Evolutionary conservation across 1,284 basidiomycete genomes (phyloP), one percentile per base, ranked within the genome.

Genomic region (Moesziomyces antarcticus): DNA sequence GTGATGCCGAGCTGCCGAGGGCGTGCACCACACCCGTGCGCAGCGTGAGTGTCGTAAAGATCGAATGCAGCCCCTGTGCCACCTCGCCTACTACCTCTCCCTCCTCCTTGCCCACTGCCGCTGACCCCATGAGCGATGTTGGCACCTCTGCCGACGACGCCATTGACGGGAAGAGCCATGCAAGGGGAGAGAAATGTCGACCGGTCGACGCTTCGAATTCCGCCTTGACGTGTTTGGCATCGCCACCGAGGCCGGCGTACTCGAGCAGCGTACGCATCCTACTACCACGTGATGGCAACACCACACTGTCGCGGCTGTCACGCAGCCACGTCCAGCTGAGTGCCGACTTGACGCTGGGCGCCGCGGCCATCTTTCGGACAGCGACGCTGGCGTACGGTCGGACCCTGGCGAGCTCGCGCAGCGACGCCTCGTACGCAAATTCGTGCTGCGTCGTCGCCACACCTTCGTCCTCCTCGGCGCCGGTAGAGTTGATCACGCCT

Each of bases 251-350:
- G 2, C 78, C 78, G 0, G 81, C 78, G 35, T 73, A 73, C 55
- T 81, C 80, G 37, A 73, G 41, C 18, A 70, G 43, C 13, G 57
- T 60, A 24, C 50, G 66, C 43, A 65, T 35, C 45, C 66, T 73
- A 13, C 57, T 41, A 3, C 82, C 82, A 5, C 46, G 44, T 21
- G 71, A 76, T 16, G 90, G 90, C 22, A 91, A 86, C 60, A 88
- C 87, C 0, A 86, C 82, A 80, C 93, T 91, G 78, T 97, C 89
- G 22, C 96, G 89, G 1, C 91, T 93, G 82, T 98, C 94, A 22
- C 88, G 86, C 0, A 88, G 87, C 85, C 89, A 93, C 0, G 89
- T 90, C 80, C 98, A 93, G 8, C 90, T 90, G 1, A 99, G 58
- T 0, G 93, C 88, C 0, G 93, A 94, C 85, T 98, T 99, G 71